Evolutionary conservation across 2,329 filamentous ascomycete species (phyloP), one percentile per base, ranked within the genome.

Genomic region (Fusarium ramigenum): DNA sequence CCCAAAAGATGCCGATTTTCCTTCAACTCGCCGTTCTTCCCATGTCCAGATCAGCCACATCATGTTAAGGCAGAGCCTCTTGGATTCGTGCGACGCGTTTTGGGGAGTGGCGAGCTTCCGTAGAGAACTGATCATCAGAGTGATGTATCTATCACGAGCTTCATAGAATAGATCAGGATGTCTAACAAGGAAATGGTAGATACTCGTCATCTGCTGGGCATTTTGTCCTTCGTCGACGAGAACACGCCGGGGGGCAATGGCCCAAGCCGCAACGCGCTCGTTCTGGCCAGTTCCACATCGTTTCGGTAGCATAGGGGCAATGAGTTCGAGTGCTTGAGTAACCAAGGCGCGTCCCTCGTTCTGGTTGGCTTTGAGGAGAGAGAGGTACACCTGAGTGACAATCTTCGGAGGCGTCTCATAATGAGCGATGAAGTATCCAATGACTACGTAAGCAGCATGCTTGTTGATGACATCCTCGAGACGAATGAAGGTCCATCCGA

Each of bases 401-500:
- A 99, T 98, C 87, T 98, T 99, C 18, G 93, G 89, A 0, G 96
- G 97, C 0, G 96, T 98, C 77, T 99, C 97, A 79, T 97, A 99
- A 73, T 97, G 93, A 1, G 94, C 94, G 77, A 99, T 98, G 84
- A 99, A 99, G 82, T 98, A 99, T 6, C 94, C 95, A 69, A 99
- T 97, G 10, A 99, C 91, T 9, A 98, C 96, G 78, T 99, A 99
- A 6, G 96, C 95, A 2, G 96, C 96, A 81, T 98, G 96, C 82
- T 99, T 99, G 86, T 98, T 99, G 85, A 99, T 97, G 64, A 97
- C 93, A 81, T 99, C 96, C 79, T 99, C 97, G n/a, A 99, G 89
- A 30, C 94, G 91, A 78, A 99, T 99, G 80, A 97, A 98, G 23
- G 95, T 97, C 96, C 96, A 99, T 7, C 95, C 95, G 82, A 98